Percentiles rank a stretch among this genome's conserved stretches.
Conservation (phyloP, 1,139 yeast species). For the Pichia sp. region DNA sequence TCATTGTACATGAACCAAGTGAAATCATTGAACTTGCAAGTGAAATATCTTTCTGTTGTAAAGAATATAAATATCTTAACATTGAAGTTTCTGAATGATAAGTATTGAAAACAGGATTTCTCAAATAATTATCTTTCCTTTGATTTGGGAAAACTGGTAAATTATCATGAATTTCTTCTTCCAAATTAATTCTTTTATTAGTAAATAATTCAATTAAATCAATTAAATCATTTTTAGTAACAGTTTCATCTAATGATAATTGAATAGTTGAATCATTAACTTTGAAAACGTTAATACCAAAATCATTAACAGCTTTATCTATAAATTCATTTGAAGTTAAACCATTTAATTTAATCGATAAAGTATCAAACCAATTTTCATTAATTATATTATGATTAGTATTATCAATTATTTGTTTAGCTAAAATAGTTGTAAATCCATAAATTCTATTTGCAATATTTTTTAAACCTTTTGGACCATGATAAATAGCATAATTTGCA, state of each 20-base stretch:
- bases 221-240: slow-evolving; percentile 52
- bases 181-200: slow-evolving; percentile 20
- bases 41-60: slow-evolving; percentile 85
- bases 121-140: slow-evolving; percentile 58
- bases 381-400: slow-evolving; percentile 48
- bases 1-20: slow-evolving; percentile 97
- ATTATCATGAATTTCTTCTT: slow-evolving; percentile 36
- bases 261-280: slow-evolving; percentile 59
- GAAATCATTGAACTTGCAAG: slow-evolving; percentile 96
- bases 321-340: slow-evolving; percentile 50
- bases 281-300: slow-evolving; percentile 70
- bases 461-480: slow-evolving; percentile 86
- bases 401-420: slow-evolving; percentile 41
- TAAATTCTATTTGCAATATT: slow-evolving; percentile 73
- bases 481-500: slow-evolving; percentile 93
- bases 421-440: slow-evolving; percentile 68
- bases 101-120: slow-evolving; percentile 73
- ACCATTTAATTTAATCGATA: slow-evolving; percentile 55
- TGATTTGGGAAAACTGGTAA: slow-evolving; percentile 43
- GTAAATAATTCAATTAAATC: slow-evolving; percentile 55
- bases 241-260: slow-evolving; percentile 81
- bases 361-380: slow-evolving; percentile 71
- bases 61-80: slow-evolving; percentile 78
- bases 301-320: slow-evolving; percentile 47
- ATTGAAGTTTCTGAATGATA: slow-evolving; percentile 93